phyloP scores from a whole-genome alignment of 495 filamentous ascomycete species.

The Aspergillus hancockii region DNA sequence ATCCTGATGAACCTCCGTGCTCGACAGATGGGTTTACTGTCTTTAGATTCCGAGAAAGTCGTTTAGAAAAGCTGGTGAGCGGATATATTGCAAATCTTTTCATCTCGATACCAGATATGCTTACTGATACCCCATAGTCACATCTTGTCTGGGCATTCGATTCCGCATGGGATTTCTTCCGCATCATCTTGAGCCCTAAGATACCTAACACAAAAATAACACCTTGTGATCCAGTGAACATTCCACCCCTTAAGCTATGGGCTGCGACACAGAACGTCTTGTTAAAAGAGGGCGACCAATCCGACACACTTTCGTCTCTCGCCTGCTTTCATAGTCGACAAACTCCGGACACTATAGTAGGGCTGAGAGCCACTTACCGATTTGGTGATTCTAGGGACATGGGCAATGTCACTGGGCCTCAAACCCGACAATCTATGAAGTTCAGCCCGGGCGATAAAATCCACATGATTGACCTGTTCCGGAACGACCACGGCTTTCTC shows the following conservation, averaged over 20 bases:
- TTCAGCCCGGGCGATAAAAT: neutral
- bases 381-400: neutral
- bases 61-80: constrained; percentile 13
- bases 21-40: neutral
- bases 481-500: neutral
- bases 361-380: constrained; percentile 5
- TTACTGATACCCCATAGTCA: neutral
- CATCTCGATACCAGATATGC: neutral
- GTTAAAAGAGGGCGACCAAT: neutral
- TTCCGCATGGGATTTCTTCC: constrained; percentile 6
- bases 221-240: neutral
- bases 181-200: constrained; percentile 1
- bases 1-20: neutral
- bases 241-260: neutral
- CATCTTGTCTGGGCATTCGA: constrained; percentile 11
- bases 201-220: neutral
- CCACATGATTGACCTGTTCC: neutral
- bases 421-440: neutral
- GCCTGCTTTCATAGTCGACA: neutral
- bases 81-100: neutral
- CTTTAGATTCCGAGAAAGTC: constrained; percentile 4
- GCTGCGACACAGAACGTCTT: neutral
- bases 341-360: neutral
- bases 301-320: constrained; percentile 1
- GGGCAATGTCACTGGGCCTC: neutral